Evolutionary conservation across 139 green algal genomes (phyloP), one percentile per base, ranked within the genome.

Genomic region (Chlamydomonas schloesseri): DNA sequence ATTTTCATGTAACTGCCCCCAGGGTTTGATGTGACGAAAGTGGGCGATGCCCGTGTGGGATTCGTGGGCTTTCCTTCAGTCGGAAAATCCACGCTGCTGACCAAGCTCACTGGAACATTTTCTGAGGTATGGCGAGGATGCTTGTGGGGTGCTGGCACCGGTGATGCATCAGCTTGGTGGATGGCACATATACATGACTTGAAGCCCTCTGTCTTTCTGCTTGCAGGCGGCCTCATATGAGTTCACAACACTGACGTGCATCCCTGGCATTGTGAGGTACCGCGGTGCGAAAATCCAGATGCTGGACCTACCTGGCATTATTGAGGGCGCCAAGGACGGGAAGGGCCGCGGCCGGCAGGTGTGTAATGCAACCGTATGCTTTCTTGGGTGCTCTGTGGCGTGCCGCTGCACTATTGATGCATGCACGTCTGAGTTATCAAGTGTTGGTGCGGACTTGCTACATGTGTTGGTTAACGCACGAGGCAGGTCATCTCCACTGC

Each of bases 1-100:
- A n/a, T n/a, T n/a, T n/a, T n/a, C n/a, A n/a, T n/a, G n/a, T n/a
- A n/a, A 11, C 33, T 47, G 29, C 36, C 14, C 64, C 26, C 87
- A 95, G 96, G 98, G 3, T 99, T 99, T 86, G 98, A 99, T 87
- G 98, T 99, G 33, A 98, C 96, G 73, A 99, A 99, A 79, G 97
- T 99, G 23, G 98, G 98, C 21, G 98, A 99, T 79, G 97, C 96
- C 17, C 91, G 98, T 10, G 95, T 99, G 29, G 98, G 98, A 20
- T 95, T 99, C 71, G 96, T 98, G 34, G 93, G 97, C 42, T 99
- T 99, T 87, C 97, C 97, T 2, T 99, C 97, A 2, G 98, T 99
- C 10, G 98, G 98, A 58, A 99, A 99, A 89, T 99, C 96, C 10
- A 99, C 98, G 26, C 93, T 99, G 89, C 90, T 99, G 24, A 99